Evolutionary conservation across 176 grass and related monocot genomes (phyloP).

Genomic region (Oryza nivara): DNA sequence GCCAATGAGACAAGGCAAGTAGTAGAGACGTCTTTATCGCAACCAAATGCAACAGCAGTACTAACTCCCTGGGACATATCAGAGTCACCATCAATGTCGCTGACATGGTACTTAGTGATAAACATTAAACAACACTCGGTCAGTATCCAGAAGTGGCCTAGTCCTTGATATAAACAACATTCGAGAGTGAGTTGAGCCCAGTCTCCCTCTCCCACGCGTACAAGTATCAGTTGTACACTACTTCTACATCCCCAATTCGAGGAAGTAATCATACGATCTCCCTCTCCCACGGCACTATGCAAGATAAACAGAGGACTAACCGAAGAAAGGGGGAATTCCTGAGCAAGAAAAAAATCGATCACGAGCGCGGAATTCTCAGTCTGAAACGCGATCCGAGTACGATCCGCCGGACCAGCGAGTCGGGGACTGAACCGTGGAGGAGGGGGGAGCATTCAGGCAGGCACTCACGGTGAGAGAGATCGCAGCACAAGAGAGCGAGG

Average conservation of each 20-base stretch:
- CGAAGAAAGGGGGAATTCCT: neutral
- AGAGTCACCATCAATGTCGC: neutral
- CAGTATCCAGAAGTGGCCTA: neutral
- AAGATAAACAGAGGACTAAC: neutral
- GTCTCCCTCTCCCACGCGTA: neutral
- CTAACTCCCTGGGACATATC: neutral
- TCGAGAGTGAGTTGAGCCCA: neutral
- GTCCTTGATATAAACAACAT: neutral
- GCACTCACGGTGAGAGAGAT: too few relatives aligned
- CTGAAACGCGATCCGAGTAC: neutral
- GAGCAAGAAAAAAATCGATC: neutral
- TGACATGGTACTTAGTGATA: neutral
- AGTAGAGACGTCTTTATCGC: neutral
- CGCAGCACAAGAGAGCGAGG: neutral
- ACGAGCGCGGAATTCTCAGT: neutral
- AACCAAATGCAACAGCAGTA: neutral
- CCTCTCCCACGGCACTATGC: neutral
- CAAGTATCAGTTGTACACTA: neutral
- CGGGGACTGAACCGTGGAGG: neutral
- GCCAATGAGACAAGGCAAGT: neutral
- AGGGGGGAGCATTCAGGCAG: too few relatives aligned
- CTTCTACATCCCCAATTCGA: neutral
- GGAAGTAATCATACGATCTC: neutral
- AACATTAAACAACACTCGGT: neutral
- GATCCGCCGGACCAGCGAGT: neutral